Evolutionary conservation across 345 rosid genomes (phyloP).

Genomic region (Gossypium bickii): DNA sequence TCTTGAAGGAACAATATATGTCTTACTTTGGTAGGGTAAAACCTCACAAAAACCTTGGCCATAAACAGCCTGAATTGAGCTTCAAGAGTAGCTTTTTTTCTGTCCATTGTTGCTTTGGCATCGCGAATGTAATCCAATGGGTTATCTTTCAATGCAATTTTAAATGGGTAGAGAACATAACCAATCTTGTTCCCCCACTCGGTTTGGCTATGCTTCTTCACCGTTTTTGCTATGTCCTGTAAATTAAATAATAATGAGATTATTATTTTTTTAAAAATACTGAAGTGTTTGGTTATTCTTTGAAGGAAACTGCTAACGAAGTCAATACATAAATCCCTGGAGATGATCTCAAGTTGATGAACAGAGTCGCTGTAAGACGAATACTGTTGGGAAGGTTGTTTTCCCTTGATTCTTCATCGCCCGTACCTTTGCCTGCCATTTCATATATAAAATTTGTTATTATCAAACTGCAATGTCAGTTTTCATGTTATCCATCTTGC

Average conservation of each 20-base stretch:
- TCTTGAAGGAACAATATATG: background rate
- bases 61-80: background rate
- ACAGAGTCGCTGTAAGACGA: constrained; percentile 31
- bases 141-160: constrained; percentile 26
- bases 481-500: background rate
- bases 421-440: background rate
- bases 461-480: no score
- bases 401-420: background rate
- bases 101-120: constrained; percentile 28
- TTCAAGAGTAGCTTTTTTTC: constrained; percentile 23
- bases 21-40: constrained; percentile 12
- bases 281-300: background rate
- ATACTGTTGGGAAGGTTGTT: constrained; percentile 20
- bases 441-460: background rate
- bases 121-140: constrained; percentile 31
- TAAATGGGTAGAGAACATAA: constrained; percentile 30
- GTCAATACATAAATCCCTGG: constrained; percentile 31
- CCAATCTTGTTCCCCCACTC: constrained; percentile 43
- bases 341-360: constrained; percentile 34
- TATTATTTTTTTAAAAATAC: background rate
- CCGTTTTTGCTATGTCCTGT: constrained; percentile 30
- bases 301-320: background rate
- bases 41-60: background rate
- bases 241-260: background rate
- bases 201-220: constrained; percentile 19